Evolutionary conservation across 345 rosid species (phyloP), one percentile per base, ranked within the genome.

Genomic region (Toxicodendron radicans): DNA sequence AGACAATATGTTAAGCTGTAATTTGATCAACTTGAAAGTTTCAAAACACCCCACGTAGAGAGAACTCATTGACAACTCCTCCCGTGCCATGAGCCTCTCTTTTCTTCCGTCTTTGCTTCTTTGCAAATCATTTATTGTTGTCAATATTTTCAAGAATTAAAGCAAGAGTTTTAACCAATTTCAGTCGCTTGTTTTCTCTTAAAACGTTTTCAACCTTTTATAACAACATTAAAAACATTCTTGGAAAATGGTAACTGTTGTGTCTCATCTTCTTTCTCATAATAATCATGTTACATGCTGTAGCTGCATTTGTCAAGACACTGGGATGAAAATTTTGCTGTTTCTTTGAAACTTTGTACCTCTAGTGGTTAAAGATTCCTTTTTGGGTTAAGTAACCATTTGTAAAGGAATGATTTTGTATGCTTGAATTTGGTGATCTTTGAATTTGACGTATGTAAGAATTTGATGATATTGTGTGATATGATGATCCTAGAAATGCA

Each of bases 241-340:
- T 30, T 30, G 48, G 43, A 32, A 23, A 27, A 67, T 48, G 30
- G 71, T 52, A 54, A 68, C 45, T 10, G 5, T 38, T 32, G 58
- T 18, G 17, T 54, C 61, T 56, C 56, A 41, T 59, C 7, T 59
- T 13, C 24, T 71, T 45, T 27, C 17, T 35, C 32, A 14, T 18
- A 23, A 65, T 65, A 14, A 16, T 59, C 59, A 70, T 33, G 70
- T 61, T 64, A 20, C 30, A 24, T 51, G 53, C 62, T 41, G 58
- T 49, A 11, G 20, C 16, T 30, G 30, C 53, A 18, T 57, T 30
- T 27, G 30, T 59, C 23, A 24, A 57, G 49, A 57, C n/a, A 24
- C 10, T 48, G 1, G 23, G 63, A 63, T 3, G 48, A 35, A 32
- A 11, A n/a, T 18, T n/a, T 46, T 14, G 8, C 54, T 38, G 8